phyloP scores from a whole-genome alignment of 2,329 filamentous ascomycete genomes.

The Teratosphaeria viscida region DNA sequence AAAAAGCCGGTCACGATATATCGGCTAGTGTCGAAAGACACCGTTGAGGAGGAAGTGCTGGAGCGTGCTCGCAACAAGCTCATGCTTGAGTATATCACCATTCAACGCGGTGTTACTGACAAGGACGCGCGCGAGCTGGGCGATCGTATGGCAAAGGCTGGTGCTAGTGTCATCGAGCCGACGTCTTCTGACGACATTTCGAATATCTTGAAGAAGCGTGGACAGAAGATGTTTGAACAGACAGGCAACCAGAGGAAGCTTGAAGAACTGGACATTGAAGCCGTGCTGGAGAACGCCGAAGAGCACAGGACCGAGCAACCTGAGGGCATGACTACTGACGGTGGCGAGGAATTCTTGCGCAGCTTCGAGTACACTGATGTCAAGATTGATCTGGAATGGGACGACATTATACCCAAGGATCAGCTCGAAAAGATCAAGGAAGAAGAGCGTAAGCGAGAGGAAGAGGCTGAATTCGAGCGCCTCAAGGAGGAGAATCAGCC shows the following conservation, averaged over 20 bases:
- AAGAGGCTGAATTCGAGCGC: constrained; percentile 62
- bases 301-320: constrained; percentile 93
- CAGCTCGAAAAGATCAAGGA: constrained; percentile 81
- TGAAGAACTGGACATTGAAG: constrained; percentile 94
- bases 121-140: constrained; percentile 79
- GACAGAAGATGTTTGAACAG: constrained; percentile 99
- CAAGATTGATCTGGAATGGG: constrained; percentile 93
- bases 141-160: constrained; percentile 61
- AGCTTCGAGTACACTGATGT: constrained; percentile 92
- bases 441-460: constrained; percentile 73
- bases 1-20: constrained; percentile 95
- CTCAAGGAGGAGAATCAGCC: constrained; percentile 79
- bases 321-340: constrained; percentile 87
- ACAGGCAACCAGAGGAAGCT: constrained; percentile 92
- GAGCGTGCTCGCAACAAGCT: constrained; percentile 96
- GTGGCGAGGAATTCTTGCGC: constrained; percentile 89
- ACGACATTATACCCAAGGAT: constrained; percentile 93
- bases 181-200: constrained; percentile 92
- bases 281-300: constrained; percentile 92
- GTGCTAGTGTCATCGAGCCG: constrained; percentile 55
- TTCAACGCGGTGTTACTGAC: constrained; percentile 92
- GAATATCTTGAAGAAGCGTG: constrained; percentile 88
- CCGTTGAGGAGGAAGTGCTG: constrained; percentile 93
- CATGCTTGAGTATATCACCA: constrained; percentile 92
- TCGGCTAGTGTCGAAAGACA: constrained; percentile 92